A percentile compares a stretch with the other conserved stretches of the same genome.
phyloP scores from a whole-genome alignment of 768 basidiomycete species.

The Suillus sp. region DNA sequence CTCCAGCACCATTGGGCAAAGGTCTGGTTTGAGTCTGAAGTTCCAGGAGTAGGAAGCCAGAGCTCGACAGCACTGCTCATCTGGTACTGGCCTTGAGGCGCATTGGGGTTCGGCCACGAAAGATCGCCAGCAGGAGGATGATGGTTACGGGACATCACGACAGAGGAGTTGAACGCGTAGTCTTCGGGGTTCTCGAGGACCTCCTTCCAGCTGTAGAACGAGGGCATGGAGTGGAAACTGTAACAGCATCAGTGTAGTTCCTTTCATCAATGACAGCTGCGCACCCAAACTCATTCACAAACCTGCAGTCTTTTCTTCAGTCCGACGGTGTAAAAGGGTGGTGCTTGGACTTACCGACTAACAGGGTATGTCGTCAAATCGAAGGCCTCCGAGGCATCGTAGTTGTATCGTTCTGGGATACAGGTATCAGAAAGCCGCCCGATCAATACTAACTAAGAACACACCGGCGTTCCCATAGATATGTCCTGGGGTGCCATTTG shows the following conservation, averaged over 20 bases:
- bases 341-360: slow-evolving; percentile 36
- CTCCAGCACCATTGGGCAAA: slow-evolving; percentile 68
- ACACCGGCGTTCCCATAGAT: slow-evolving; percentile 59
- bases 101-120: slow-evolving; percentile 57
- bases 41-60: slow-evolving; percentile 58
- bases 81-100: slow-evolving; percentile 51
- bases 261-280: slow-evolving; percentile 14
- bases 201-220: slow-evolving; percentile 63
- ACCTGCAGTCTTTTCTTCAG: slow-evolving; percentile 32
- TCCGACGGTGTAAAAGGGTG: not conserved
- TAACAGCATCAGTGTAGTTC: not conserved
- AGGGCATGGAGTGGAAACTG: slow-evolving; percentile 65
- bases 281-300: slow-evolving; percentile 62
- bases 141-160: slow-evolving; percentile 57
- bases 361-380: slow-evolving; percentile 56
- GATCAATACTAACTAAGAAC: slow-evolving; percentile 13
- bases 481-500: slow-evolving; percentile 50
- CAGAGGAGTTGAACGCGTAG: slow-evolving; percentile 59
- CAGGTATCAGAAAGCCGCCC: not conserved
- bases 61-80: slow-evolving; percentile 52
- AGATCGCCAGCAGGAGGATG: slow-evolving; percentile 56
- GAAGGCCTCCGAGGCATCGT: slow-evolving; percentile 42
- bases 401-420: slow-evolving; percentile 51
- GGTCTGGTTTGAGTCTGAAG: slow-evolving; percentile 53
- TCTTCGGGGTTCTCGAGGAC: slow-evolving; percentile 51